Conservation (phyloP, 805 yeast species). For the Cyberlindnera veronae region DNA sequence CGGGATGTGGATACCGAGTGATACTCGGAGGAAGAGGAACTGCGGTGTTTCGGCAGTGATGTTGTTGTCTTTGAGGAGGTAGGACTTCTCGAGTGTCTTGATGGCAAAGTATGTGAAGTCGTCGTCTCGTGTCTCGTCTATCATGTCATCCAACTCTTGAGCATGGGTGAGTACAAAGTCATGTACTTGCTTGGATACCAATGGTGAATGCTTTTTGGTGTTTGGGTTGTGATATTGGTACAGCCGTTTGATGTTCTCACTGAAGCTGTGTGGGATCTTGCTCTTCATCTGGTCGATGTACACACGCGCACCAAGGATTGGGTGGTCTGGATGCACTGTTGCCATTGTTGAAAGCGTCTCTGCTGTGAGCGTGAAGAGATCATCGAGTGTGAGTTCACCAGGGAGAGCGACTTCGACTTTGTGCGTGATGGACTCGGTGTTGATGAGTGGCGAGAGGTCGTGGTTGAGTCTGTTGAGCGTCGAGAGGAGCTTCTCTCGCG, state of each 20-base stretch:
- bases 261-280: constrained; percentile 84
- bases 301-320: constrained; percentile 90
- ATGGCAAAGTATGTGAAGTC: constrained; percentile 82
- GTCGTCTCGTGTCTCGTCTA: constrained; percentile 75
- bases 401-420: constrained; percentile 10
- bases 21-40: constrained; percentile 84
- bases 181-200: constrained; percentile 67
- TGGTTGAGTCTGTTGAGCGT: constrained; percentile 2
- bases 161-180: constrained; percentile 60
- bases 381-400: constrained; percentile 31
- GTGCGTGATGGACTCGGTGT: constrained; percentile 1
- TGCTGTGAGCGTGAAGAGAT: constrained; percentile 80
- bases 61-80: constrained; percentile 63
- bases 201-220: constrained; percentile 52
- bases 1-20: constrained; percentile 82
- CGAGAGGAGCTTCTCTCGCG: neutral
- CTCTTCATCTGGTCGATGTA: constrained; percentile 93
- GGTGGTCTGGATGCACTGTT: constrained; percentile 97
- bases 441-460: constrained; percentile 10
- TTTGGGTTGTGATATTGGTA: constrained; percentile 80
- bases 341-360: constrained; percentile 98
- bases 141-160: constrained; percentile 67
- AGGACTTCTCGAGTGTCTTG: constrained; percentile 88
- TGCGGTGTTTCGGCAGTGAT: constrained; percentile 88
- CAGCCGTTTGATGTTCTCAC: constrained; percentile 70